Evolutionary conservation across 306 rosid genomes (phyloP).

Genomic region (Fragaria vesca): DNA sequence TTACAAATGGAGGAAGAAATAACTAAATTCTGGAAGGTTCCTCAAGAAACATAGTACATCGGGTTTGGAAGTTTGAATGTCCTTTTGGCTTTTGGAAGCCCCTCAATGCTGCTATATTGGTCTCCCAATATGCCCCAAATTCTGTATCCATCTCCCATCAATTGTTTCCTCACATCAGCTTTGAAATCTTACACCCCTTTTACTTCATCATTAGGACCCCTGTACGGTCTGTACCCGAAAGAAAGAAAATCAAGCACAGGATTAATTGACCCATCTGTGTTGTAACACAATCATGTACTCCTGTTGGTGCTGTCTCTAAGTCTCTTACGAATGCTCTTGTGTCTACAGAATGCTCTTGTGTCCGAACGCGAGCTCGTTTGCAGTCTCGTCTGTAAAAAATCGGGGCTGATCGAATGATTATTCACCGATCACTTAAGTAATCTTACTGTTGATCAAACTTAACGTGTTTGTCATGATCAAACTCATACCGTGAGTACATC

Average conservation of each 20-base stretch:
- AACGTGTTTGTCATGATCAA: no score
- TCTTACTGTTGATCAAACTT: no score
- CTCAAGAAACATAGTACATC: slow-evolving; percentile 41
- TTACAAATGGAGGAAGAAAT: neutral
- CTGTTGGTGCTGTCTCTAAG: no score
- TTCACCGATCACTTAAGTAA: no score
- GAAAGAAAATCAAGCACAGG: neutral
- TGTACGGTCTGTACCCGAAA: neutral
- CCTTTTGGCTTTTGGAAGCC: slow-evolving; percentile 36
- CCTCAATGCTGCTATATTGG: slow-evolving; percentile 45
- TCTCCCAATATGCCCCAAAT: slow-evolving; percentile 49
- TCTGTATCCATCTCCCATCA: slow-evolving; percentile 30
- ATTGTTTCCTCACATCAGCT: slow-evolving; percentile 32
- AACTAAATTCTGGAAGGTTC: neutral
- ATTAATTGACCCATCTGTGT: neutral
- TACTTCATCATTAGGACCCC: slow-evolving; percentile 37
- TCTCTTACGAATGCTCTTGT: no score
- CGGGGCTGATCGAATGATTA: no score
- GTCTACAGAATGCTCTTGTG: no score
- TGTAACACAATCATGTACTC: neutral
- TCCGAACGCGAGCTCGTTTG: no score
- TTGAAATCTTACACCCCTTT: slow-evolving; percentile 37
- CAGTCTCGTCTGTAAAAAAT: no score
- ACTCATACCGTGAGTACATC: no score
- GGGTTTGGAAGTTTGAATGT: slow-evolving; percentile 54